These are phyloP conservation scores for Trichosporon sp. DNA, from an alignment of 1,284 basidiomycete genomes.

Conservation along the genomic window DNA sequence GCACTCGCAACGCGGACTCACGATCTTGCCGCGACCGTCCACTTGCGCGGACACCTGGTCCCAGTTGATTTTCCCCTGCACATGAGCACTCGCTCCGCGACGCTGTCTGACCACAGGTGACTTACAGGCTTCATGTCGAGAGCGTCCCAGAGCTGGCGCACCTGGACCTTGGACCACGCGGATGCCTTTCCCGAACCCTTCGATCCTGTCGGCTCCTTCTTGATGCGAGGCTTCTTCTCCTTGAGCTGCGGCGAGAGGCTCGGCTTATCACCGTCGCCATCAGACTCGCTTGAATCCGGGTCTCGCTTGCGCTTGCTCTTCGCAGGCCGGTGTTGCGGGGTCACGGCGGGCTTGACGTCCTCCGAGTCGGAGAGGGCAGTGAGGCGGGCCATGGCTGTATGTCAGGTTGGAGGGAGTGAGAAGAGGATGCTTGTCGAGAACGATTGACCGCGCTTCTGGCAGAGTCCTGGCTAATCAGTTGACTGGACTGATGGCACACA, in stretches of 20 bases:
- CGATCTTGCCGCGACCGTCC: conserved; percentile 26
- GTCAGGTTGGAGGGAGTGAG: neutral
- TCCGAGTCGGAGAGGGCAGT: neutral
- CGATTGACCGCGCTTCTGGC: neutral
- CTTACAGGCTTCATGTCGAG: conserved; percentile 10
- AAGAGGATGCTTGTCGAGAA: neutral
- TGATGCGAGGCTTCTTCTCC: neutral
- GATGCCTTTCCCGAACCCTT: neutral
- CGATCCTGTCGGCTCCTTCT: neutral
- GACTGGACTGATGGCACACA: neutral
- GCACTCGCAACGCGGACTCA: conserved; percentile 2
- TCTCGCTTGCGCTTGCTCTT: neutral
- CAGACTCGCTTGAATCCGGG: neutral
- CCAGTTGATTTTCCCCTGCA: conserved; percentile 9
- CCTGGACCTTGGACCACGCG: conserved; percentile 7
- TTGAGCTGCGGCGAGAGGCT: neutral
- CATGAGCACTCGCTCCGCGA: neutral
- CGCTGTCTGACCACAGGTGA: neutral
- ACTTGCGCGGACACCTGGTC: conserved; percentile 11
- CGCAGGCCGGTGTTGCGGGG: neutral
- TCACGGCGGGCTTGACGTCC: neutral
- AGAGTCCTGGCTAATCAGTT: neutral
- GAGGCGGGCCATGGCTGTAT: neutral
- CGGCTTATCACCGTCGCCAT: neutral
- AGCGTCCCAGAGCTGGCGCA: conserved; percentile 8